Evolutionary conservation across 495 filamentous ascomycete species (phyloP).

Genomic region (Penicillium cosmopolitanum): DNA sequence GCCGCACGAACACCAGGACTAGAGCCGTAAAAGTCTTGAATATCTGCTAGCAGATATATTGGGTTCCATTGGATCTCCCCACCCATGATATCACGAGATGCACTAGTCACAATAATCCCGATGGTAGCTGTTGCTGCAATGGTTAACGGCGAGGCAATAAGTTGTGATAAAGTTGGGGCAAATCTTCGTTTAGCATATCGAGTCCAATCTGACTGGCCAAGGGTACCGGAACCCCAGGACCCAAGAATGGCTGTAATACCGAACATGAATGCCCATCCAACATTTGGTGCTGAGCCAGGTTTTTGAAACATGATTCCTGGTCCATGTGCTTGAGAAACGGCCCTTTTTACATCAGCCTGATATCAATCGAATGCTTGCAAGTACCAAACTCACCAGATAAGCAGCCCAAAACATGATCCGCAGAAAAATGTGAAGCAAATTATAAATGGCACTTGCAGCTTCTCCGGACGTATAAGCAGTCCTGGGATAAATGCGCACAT

Average conservation of each 20-base stretch:
- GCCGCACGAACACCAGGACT: constrained; percentile 8
- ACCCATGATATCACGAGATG: constrained; percentile 11
- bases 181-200: constrained; percentile 16
- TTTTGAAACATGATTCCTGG: constrained; percentile 10
- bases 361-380: background rate
- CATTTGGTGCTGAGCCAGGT: constrained; percentile 4
- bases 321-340: constrained; percentile 9
- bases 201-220: constrained; percentile 16
- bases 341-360: background rate
- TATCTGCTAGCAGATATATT: constrained; percentile 7
- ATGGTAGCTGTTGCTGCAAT: constrained; percentile 9
- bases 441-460: constrained; percentile 11
- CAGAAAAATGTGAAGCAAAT: constrained; percentile 6
- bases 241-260: constrained; percentile 15
- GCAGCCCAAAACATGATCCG: constrained; percentile 4
- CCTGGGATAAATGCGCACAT: constrained; percentile 11
- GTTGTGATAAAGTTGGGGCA: constrained; percentile 11
- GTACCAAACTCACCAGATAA: constrained; percentile 4
- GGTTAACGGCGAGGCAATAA: constrained; percentile 9
- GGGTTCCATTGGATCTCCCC: constrained; percentile 13
- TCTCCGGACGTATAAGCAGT: constrained; percentile 11
- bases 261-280: constrained; percentile 15
- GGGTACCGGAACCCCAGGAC: constrained; percentile 15
- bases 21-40: constrained; percentile 8
- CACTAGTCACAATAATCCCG: constrained; percentile 11